phyloP scores from a whole-genome alignment of 108 stramenopile genomes.

The Mediolabrus comicus region DNA sequence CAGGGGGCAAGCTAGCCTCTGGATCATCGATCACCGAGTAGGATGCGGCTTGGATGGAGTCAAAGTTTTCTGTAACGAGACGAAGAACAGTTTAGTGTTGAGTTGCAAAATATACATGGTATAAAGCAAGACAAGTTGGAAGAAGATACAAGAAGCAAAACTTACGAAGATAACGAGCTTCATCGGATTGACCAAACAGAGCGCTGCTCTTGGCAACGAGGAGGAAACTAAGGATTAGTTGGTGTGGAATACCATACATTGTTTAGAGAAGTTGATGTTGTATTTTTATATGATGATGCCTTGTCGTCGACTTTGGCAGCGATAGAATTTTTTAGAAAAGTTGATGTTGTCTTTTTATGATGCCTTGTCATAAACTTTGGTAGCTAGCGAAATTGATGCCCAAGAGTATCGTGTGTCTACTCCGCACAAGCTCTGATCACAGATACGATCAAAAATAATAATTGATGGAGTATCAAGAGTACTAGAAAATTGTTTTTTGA shows the following conservation, averaged over 20 bases:
- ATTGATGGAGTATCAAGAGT: no score
- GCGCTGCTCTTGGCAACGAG: neutral
- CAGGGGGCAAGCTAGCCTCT: neutral
- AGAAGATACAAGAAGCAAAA: neutral
- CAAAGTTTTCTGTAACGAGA: neutral
- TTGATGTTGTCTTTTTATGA: neutral
- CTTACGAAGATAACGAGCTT: neutral
- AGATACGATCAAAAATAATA: no score
- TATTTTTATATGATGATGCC: neutral
- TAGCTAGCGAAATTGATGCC: no score
- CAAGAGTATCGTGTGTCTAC: no score
- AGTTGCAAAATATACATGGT: neutral
- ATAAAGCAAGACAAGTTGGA: neutral
- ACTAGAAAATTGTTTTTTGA: no score
- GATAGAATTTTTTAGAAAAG: neutral
- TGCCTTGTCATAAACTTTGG: no score
- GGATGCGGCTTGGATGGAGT: slow-evolving; percentile 13
- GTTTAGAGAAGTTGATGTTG: neutral
- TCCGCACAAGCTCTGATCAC: no score
- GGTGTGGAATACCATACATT: neutral
- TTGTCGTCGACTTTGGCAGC: no score
- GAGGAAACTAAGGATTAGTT: neutral
- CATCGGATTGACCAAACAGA: neutral
- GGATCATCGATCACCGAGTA: slow-evolving; percentile 15
- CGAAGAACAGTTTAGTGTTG: neutral